These are phyloP conservation scores for Pseudogymnoascus sp. DNA, from an alignment of 2,329 filamentous ascomycete species.

Conservation along the genomic window DNA sequence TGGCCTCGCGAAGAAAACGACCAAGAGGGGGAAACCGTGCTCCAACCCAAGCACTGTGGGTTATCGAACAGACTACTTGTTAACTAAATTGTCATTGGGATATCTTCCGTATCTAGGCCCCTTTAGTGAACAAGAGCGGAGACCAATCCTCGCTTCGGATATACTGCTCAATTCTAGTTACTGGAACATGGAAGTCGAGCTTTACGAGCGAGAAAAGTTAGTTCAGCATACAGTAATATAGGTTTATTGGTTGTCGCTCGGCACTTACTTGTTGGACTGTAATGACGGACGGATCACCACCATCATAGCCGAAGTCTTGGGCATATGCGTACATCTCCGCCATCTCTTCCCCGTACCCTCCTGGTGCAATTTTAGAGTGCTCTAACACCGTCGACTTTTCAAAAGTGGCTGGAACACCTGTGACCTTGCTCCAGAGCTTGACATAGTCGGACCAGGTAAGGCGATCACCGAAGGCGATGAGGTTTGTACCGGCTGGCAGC, in stretches of 20 bases:
- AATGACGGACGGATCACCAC: constrained; percentile 26
- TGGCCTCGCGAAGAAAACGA: neutral
- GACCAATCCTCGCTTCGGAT: constrained; percentile 12
- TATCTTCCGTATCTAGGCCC: neutral
- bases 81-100: neutral
- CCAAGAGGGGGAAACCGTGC: neutral
- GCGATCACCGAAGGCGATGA: constrained; percentile 19
- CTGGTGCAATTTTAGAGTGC: constrained; percentile 25
- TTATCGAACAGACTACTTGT: neutral
- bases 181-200: constrained; percentile 4
- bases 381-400: constrained; percentile 16
- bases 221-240: neutral
- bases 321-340: constrained; percentile 25
- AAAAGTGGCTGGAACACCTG: constrained; percentile 13
- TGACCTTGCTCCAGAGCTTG: constrained; percentile 18
- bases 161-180: constrained; percentile 10
- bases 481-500: constrained; percentile 16
- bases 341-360: constrained; percentile 28
- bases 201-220: neutral
- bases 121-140: neutral
- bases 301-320: constrained; percentile 30
- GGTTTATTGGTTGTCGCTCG: neutral
- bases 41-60: neutral
- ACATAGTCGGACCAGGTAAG: constrained; percentile 15
- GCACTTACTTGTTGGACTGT: constrained; percentile 16